phyloP scores from a whole-genome alignment of 1,284 basidiomycete genomes.

The Taiwanofungus camphoratus region DNA sequence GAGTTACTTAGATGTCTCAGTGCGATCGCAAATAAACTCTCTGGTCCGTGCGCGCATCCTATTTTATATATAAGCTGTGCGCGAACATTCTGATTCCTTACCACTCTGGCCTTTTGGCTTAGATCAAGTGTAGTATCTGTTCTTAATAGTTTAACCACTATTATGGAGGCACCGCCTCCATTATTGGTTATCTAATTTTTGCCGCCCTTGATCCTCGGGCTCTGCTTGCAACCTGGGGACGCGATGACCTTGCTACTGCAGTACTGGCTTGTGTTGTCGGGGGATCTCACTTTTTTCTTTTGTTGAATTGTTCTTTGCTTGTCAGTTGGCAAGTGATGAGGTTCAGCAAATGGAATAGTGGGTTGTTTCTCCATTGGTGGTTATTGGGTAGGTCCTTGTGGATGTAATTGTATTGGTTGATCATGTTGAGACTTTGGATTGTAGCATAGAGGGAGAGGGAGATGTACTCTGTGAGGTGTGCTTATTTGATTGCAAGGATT shows the following conservation, averaged over 20 bases:
- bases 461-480: not conserved
- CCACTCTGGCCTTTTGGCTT: conserved; percentile 92
- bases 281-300: conserved; percentile 14
- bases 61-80: no score
- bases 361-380: no score
- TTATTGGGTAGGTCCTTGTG: no score
- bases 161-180: conserved; percentile 41
- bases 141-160: conserved; percentile 78
- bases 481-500: not conserved
- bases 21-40: no score
- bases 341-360: not conserved
- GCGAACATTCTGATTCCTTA: no score
- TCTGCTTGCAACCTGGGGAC: conserved; percentile 28
- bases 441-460: not conserved
- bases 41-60: no score
- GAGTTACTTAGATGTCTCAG: no score
- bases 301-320: not conserved
- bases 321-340: not conserved
- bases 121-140: conserved; percentile 95
- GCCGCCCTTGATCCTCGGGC: conserved; percentile 27
- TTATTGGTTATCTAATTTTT: conserved; percentile 38
- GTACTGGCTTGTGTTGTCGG: conserved; percentile 27
- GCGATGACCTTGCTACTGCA: conserved; percentile 27
- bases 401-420: no score
- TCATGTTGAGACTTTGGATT: not conserved